Evolutionary conservation across 352 stramenopile species (phyloP).

Genomic region (Globisporangium radiosum): DNA sequence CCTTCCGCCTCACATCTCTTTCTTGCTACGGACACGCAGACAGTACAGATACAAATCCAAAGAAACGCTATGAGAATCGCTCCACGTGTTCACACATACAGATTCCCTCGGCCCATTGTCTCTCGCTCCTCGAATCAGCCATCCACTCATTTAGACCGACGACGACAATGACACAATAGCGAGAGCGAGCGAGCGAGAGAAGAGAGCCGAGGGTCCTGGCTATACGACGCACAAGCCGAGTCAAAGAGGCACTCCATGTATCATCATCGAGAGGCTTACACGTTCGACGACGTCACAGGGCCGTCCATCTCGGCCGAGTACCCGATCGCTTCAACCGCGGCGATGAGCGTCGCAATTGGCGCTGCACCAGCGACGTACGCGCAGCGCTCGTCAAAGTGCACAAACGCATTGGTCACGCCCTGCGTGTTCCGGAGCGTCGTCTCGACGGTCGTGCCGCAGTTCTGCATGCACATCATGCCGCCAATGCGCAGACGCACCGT

Average conservation of each 20-base stretch:
- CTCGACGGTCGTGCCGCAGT: constrained; percentile 81
- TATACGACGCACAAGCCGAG: constrained; percentile 2
- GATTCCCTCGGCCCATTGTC: not conserved
- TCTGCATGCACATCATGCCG: constrained; percentile 89
- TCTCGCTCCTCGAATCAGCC: no score
- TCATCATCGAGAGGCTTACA: constrained; percentile 31
- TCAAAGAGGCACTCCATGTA: constrained; percentile 7
- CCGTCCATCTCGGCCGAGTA: constrained; percentile 54
- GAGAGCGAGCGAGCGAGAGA: no score
- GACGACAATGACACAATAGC: no score
- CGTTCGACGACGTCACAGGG: constrained; percentile 29
- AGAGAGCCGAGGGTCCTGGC: no score
- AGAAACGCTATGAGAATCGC: not conserved
- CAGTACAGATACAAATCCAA: not conserved
- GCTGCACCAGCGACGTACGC: constrained; percentile 68
- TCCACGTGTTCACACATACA: not conserved
- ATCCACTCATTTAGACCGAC: no score
- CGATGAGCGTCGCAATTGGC: constrained; percentile 42
- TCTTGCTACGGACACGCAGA: not conserved
- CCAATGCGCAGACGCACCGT: constrained; percentile 73
- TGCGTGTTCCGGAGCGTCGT: constrained; percentile 38
- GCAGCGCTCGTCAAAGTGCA: constrained; percentile 67
- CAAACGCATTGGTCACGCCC: constrained; percentile 70
- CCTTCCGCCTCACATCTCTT: not conserved
- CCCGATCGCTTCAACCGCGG: constrained; percentile 55